A percentile compares a stretch with the other conserved stretches of the same genome.
phyloP scores from a whole-genome alignment of 129 eudicot genomes.

The Scalesia atractyloides region DNA sequence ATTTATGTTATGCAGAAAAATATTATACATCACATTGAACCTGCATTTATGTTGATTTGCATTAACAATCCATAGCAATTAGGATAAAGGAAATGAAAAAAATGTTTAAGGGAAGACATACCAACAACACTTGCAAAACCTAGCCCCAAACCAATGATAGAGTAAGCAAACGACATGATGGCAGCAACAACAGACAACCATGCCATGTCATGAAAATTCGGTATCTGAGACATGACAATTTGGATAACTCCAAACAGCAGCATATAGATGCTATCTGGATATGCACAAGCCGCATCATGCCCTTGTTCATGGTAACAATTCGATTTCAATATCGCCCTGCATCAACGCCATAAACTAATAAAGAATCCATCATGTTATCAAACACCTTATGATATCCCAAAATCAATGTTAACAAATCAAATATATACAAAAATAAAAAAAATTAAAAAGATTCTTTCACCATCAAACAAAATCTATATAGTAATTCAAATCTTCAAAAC shows the following conservation, averaged over 20 bases:
- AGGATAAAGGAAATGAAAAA: background rate
- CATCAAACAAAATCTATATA: background rate
- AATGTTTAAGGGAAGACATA: slow-evolving; percentile 16
- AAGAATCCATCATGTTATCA: background rate
- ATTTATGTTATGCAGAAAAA: slow-evolving; percentile 1
- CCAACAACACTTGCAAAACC: slow-evolving; percentile 65
- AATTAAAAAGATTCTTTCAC: background rate
- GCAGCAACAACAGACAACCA: slow-evolving; percentile 74
- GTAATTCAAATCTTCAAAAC: background rate
- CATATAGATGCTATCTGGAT: slow-evolving; percentile 46
- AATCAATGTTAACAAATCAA: background rate
- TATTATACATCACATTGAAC: background rate
- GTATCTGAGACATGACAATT: slow-evolving; percentile 65
- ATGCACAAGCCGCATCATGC: slow-evolving; percentile 47
- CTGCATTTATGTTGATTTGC: background rate
- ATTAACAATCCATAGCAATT: slow-evolving; percentile 9
- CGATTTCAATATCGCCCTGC: slow-evolving; percentile 66
- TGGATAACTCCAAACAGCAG: slow-evolving; percentile 60
- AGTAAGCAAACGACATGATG: slow-evolving; percentile 64
- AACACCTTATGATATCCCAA: background rate
- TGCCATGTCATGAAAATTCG: slow-evolving; percentile 70
- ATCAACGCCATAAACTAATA: slow-evolving; percentile 4
- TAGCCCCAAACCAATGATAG: slow-evolving; percentile 62
- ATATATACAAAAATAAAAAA: background rate
- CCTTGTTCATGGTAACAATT: slow-evolving; percentile 66